A percentile compares a stretch with the other conserved stretches of the same genome.
phyloP scores from a whole-genome alignment of 2,329 filamentous ascomycete genomes.

The Diaporthe capsici region DNA sequence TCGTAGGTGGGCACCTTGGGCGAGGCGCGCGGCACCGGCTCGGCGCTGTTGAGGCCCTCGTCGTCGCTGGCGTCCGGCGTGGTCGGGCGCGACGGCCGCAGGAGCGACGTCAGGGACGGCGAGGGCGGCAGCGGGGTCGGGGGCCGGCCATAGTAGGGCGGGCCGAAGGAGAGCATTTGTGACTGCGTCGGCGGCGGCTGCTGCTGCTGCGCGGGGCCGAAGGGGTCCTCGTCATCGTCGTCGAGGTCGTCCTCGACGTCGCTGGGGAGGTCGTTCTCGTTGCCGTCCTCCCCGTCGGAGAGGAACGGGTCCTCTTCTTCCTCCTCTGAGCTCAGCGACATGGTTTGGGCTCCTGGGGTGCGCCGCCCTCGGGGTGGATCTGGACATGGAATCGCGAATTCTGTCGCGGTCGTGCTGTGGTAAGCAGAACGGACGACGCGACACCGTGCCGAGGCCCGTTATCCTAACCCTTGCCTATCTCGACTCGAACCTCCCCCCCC shows the following conservation, averaged over 20 bases:
- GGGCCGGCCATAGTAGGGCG: conserved; percentile 97
- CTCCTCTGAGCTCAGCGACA: conserved; percentile 49
- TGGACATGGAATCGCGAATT: not conserved
- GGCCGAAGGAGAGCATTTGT: conserved; percentile 71
- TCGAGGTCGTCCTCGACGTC: conserved; percentile 48
- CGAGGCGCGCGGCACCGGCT: conserved; percentile 84
- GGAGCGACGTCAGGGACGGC: conserved; percentile 90
- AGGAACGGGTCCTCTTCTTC: conserved; percentile 46
- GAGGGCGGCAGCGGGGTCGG: conserved; percentile 94
- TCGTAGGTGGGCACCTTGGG: conserved; percentile 99
- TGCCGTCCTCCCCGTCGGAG: conserved; percentile 38
- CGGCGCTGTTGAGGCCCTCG: conserved; percentile 62
- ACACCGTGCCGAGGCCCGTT: not conserved
- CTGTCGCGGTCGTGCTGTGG: too few species aligned
- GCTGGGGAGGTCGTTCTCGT: conserved; percentile 37
- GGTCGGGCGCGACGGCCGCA: conserved; percentile 91
- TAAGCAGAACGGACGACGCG: not conserved
- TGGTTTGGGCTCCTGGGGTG: conserved; percentile 35
- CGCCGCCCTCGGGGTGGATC: not conserved
- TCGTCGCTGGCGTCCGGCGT: conserved; percentile 94
- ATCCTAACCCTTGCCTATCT: not conserved
- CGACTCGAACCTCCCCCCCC: not conserved
- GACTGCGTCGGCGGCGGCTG: conserved; percentile 60
- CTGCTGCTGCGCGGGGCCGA: conserved; percentile 50
- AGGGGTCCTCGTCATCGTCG: conserved; percentile 48